Percentiles rank a stretch among this genome's conserved stretches.
These are phyloP conservation scores for Meredithiella fracta DNA, from an alignment of 2,329 filamentous ascomycete genomes.

Conservation along the genomic window DNA sequence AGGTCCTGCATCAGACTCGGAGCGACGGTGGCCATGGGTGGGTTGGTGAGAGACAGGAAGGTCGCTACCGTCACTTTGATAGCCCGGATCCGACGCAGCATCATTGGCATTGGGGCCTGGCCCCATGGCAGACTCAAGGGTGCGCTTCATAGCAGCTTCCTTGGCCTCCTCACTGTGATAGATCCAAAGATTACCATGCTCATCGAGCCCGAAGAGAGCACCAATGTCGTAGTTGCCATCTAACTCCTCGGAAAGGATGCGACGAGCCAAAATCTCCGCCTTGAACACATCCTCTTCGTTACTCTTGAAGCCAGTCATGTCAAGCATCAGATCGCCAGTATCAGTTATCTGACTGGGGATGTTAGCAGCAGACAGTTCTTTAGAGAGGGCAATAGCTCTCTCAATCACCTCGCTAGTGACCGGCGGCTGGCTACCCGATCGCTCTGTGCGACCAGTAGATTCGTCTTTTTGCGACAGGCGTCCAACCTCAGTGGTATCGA, in stretches of 20 bases:
- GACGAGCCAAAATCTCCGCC: slow-evolving; percentile 83
- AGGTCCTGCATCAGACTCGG: slow-evolving; percentile 49
- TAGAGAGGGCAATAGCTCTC: slow-evolving; percentile 68
- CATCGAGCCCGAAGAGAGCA: slow-evolving; percentile 83
- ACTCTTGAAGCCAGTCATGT: slow-evolving; percentile 94
- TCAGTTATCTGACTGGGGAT: slow-evolving; percentile 89
- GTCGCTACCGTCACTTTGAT: slow-evolving; percentile 76
- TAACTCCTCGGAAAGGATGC: slow-evolving; percentile 80
- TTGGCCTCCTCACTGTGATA: slow-evolving; percentile 97
- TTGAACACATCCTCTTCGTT: slow-evolving; percentile 83
- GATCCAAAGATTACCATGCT: slow-evolving; percentile 96
- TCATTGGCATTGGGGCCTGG: slow-evolving; percentile 45
- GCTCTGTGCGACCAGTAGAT: slow-evolving; percentile 29
- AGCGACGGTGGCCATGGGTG: slow-evolving; percentile 35
- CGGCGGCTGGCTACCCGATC: slow-evolving; percentile 64
- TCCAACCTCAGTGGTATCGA: slow-evolving; percentile 37
- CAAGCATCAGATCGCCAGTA: slow-evolving; percentile 85
- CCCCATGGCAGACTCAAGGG: slow-evolving; percentile 34
- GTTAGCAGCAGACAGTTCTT: slow-evolving; percentile 74
- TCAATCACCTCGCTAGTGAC: slow-evolving; percentile 61
- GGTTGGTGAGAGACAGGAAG: slow-evolving; percentile 22
- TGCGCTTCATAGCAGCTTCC: slow-evolving; percentile 60
- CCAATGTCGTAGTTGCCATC: slow-evolving; percentile 95
- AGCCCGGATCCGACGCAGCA: slow-evolving; percentile 80
- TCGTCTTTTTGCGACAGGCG: slow-evolving; percentile 29